These are phyloP conservation scores for Apiospora koreana DNA, from an alignment of 2,329 filamentous ascomycete genomes.

Conservation along the genomic window DNA sequence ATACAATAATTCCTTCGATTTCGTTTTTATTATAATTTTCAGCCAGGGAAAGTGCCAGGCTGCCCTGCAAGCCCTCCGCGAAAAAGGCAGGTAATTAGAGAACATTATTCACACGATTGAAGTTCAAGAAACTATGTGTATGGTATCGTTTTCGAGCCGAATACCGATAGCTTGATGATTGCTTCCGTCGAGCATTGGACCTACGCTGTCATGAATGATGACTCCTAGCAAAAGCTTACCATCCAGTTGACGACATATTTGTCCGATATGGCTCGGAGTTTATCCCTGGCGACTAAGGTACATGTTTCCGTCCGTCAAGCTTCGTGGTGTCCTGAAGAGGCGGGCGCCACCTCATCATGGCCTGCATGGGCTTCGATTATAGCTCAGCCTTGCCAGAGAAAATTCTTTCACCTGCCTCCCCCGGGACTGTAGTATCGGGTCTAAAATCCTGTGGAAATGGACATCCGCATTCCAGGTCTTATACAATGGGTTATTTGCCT, in stretches of 20 bases:
- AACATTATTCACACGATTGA: no score
- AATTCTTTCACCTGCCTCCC: not conserved
- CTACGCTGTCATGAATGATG: not conserved
- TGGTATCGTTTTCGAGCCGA: not conserved
- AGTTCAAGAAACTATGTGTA: not conserved
- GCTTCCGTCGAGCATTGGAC: not conserved
- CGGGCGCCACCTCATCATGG: not conserved
- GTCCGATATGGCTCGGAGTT: not conserved
- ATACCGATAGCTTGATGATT: not conserved
- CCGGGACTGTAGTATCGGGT: not conserved
- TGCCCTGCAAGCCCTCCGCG: not conserved
- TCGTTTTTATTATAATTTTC: no score
- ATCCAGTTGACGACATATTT: not conserved
- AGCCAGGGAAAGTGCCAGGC: no score
- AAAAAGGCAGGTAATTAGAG: not conserved
- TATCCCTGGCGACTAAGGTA: not conserved
- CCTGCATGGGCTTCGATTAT: not conserved
- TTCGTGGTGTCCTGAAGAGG: not conserved
- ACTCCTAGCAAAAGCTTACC: not conserved
- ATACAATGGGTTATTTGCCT: not conserved
- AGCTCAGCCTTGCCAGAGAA: not conserved
- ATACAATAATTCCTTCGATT: not conserved
- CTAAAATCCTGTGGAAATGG: not conserved
- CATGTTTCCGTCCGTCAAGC: no score
- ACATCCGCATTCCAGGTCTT: not conserved